Evolutionary conservation across 2,329 filamentous ascomycete species (phyloP).

Genomic region (Graphiopsis chlorocephala): DNA sequence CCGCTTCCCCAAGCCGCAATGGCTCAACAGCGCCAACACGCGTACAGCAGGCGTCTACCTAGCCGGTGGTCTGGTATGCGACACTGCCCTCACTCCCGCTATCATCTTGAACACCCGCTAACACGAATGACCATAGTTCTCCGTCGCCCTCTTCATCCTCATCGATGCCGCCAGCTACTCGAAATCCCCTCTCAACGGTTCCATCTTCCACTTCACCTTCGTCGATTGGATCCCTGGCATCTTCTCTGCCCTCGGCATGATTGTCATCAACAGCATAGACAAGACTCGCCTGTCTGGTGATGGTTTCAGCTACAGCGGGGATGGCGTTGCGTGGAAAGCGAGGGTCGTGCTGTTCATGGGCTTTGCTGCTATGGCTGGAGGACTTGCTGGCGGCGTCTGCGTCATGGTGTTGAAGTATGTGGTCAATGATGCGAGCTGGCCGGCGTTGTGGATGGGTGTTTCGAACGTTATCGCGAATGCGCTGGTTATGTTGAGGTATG

Average conservation of each 20-base stretch:
- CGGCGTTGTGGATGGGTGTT: conserved; percentile 65
- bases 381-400: conserved; percentile 64
- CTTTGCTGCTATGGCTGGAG: conserved; percentile 67
- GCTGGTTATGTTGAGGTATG: conserved; percentile 65
- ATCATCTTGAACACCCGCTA: background rate
- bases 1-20: conserved; percentile 64
- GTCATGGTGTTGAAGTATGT: conserved; percentile 68
- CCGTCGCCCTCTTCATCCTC: conserved; percentile 67
- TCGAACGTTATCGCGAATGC: conserved; percentile 65
- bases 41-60: conserved; percentile 65
- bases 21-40: conserved; percentile 63
- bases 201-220: conserved; percentile 61
- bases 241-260: conserved; percentile 67
- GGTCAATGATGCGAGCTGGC: conserved; percentile 57
- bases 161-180: conserved; percentile 65
- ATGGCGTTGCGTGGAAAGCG: conserved; percentile 69
- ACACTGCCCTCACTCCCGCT: background rate
- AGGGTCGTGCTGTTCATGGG: conserved; percentile 66
- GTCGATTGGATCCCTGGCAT: conserved; percentile 71
- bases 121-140: conserved; percentile 51
- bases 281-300: conserved; percentile 64
- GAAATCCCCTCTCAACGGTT: conserved; percentile 59
- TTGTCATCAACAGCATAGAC: conserved; percentile 70
- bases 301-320: conserved; percentile 63
- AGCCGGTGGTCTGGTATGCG: conserved; percentile 60